Conservation (phyloP, 441 rosid genomes). For the Euphorbia celastroides region DNA sequence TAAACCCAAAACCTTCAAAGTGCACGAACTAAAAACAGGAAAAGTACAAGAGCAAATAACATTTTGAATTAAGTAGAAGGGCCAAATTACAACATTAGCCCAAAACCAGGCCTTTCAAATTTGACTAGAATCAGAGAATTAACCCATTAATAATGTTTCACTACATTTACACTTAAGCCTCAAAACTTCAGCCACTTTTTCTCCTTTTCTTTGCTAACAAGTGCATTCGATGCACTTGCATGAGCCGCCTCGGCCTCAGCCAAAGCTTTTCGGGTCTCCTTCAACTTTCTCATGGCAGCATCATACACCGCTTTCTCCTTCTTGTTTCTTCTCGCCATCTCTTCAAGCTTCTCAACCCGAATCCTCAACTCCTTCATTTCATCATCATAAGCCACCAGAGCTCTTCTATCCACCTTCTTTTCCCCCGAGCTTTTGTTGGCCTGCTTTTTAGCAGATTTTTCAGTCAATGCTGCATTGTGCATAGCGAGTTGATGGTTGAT, state of each 20-base stretch:
- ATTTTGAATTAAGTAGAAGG: neutral
- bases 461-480: constrained; percentile 34
- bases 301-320: constrained; percentile 67
- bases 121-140: too few relatives aligned
- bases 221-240: constrained; percentile 59
- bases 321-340: constrained; percentile 70
- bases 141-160: neutral
- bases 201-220: constrained; percentile 72
- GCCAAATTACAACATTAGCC: neutral
- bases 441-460: constrained; percentile 35
- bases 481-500: constrained; percentile 64
- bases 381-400: constrained; percentile 63
- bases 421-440: constrained; percentile 37
- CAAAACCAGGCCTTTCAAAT: too few relatives aligned
- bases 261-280: constrained; percentile 58
- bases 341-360: constrained; percentile 62
- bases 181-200: constrained; percentile 93
- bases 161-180: neutral
- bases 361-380: constrained; percentile 63
- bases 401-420: constrained; percentile 62
- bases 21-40: too few relatives aligned
- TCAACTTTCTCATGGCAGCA: constrained; percentile 71
- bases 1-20: too few relatives aligned
- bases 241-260: constrained; percentile 71
- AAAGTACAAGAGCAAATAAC: too few relatives aligned